Conservation (phyloP, 129 eudicot species). For the Flaveria ramosissima region DNA sequence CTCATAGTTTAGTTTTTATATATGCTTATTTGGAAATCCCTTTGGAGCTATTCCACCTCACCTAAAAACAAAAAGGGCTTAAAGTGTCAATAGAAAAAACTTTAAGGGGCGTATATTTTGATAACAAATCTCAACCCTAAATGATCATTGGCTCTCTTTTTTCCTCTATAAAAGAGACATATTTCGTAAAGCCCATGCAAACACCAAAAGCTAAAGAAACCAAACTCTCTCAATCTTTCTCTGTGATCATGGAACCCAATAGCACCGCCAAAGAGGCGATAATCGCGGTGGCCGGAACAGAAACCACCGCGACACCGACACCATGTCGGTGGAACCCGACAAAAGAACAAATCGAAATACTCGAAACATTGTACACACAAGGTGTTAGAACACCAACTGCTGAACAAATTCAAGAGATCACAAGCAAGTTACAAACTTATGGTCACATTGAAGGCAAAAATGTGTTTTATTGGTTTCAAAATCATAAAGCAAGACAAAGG, state of each 20-base stretch:
- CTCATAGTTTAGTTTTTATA: too few relatives aligned
- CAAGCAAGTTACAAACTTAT: slow-evolving; percentile 42
- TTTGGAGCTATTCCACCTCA: slow-evolving; percentile 4
- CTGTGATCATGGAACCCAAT: slow-evolving; percentile 28
- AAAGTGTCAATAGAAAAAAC: not conserved
- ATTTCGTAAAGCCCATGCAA: slow-evolving; percentile 42
- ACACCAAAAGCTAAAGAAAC: slow-evolving; percentile 39
- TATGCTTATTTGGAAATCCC: not conserved
- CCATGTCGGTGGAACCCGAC: slow-evolving; percentile 79
- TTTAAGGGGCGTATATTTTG: not conserved
- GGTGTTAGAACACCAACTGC: slow-evolving; percentile 73
- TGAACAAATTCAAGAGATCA: slow-evolving; percentile 75
- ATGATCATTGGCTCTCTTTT: slow-evolving; percentile 7
- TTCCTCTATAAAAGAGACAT: slow-evolving; percentile 28
- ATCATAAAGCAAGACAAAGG: slow-evolving; percentile 86
- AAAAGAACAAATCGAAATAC: slow-evolving; percentile 63
- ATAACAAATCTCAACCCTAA: slow-evolving; percentile 1
- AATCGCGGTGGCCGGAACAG: slow-evolving; percentile 25
- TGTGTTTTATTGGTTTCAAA: slow-evolving; percentile 91
- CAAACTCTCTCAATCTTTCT: slow-evolving; percentile 24
- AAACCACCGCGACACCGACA: slow-evolving; percentile 25
- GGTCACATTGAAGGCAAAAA: slow-evolving; percentile 90
- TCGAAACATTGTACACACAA: slow-evolving; percentile 60
- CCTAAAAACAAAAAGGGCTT: slow-evolving; percentile 7
- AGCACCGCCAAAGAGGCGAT: slow-evolving; percentile 6